Conservation (phyloP, 345 rosid species). For the Laguncularia racemosa region DNA sequence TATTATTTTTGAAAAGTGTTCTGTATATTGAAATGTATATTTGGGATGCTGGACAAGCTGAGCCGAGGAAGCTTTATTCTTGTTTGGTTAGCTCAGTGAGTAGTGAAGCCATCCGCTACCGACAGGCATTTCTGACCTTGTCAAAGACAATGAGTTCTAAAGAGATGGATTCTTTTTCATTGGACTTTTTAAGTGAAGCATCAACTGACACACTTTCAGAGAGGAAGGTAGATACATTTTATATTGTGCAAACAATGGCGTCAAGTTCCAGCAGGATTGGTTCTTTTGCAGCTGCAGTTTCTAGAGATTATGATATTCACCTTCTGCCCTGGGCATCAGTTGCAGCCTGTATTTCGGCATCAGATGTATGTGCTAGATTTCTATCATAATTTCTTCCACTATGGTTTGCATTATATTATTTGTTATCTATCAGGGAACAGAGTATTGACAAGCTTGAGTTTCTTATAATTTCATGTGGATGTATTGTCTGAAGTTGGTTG, state of each 20-base stretch:
- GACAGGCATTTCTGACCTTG: slow-evolving; percentile 65
- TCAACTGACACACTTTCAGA: slow-evolving; percentile 31
- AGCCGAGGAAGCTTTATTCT: slow-evolving; percentile 65
- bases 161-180: slow-evolving; percentile 60
- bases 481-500: not conserved
- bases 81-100: slow-evolving; percentile 40
- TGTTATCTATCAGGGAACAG: too few species aligned
- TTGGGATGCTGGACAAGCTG: slow-evolving; percentile 63
- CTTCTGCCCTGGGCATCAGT: slow-evolving; percentile 92
- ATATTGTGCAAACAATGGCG: slow-evolving; percentile 85
- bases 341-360: slow-evolving; percentile 80
- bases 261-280: slow-evolving; percentile 62
- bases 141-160: slow-evolving; percentile 36
- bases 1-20: slow-evolving; percentile 78
- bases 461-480: not conserved
- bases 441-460: not conserved
- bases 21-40: slow-evolving; percentile 67
- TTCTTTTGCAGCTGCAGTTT: slow-evolving; percentile 73
- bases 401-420: too few species aligned
- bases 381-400: not conserved
- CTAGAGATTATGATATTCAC: slow-evolving; percentile 87
- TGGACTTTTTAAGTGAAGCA: slow-evolving; percentile 66
- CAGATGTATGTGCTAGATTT: slow-evolving; percentile 39
- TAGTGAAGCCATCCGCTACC: slow-evolving; percentile 56
- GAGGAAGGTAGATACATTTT: slow-evolving; percentile 55